A percentile compares a stretch with the other conserved stretches of the same genome.
Evolutionary conservation across 768 basidiomycete species (phyloP).

Genomic region (Basidioascus undulatus): DNA sequence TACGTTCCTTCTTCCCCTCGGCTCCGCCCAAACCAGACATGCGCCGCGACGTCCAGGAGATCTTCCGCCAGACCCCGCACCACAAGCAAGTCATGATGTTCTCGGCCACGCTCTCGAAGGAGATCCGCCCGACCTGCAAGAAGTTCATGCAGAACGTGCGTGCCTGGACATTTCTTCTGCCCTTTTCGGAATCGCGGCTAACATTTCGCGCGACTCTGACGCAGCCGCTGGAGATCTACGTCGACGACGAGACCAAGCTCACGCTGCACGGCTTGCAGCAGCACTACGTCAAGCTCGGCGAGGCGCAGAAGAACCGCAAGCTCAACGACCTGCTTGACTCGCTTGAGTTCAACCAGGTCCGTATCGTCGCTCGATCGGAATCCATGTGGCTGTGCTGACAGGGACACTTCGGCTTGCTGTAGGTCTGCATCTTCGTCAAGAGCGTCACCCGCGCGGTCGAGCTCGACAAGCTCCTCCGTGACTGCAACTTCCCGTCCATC

Average conservation of each 20-base stretch:
- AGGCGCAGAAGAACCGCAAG: constrained; percentile 86
- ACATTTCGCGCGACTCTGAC: too few relatives aligned
- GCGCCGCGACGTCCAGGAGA: constrained; percentile 99
- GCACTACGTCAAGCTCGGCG: constrained; percentile 92
- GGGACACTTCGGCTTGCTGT: background rate
- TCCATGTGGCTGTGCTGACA: background rate
- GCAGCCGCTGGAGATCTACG: constrained; percentile 95
- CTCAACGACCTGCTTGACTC: constrained; percentile 84
- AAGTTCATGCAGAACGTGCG: constrained; percentile 98
- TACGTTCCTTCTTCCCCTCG: constrained; percentile 14
- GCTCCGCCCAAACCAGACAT: constrained; percentile 59
- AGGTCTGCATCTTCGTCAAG: constrained; percentile 99
- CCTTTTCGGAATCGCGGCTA: background rate
- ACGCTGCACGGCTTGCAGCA: constrained; percentile 96
- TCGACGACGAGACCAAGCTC: constrained; percentile 95
- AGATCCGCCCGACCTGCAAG: constrained; percentile 91
- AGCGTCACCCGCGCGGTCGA: constrained; percentile 92
- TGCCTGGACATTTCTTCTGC: constrained; percentile 6
- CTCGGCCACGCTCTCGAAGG: constrained; percentile 90
- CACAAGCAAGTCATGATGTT: constrained; percentile 99
- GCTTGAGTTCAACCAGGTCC: constrained; percentile 91
- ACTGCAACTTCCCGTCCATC: constrained; percentile 96
- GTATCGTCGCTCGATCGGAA: constrained; percentile 5
- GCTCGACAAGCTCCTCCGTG: constrained; percentile 79
- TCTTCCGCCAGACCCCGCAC: constrained; percentile 93